These are phyloP conservation scores for Sporothrix pseudoabietina DNA, from an alignment of 2,329 filamentous ascomycete species.

Conservation along the genomic window DNA sequence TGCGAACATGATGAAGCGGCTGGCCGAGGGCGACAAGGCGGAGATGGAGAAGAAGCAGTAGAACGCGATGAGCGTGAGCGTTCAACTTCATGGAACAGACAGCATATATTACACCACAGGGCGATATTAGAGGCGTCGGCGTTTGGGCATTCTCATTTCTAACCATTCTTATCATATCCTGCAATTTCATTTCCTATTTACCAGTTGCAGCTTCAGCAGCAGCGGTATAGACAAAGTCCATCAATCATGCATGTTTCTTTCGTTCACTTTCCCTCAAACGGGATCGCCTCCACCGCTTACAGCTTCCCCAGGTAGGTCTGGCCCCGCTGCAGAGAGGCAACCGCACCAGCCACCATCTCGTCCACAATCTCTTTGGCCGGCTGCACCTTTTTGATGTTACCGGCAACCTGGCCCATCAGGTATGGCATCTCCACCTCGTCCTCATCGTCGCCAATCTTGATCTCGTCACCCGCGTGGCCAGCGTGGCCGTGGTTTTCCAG, in stretches of 20 bases:
- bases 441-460: constrained; percentile 44
- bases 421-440: constrained; percentile 84
- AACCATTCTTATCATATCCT: neutral
- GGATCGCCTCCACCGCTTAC: neutral
- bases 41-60: constrained; percentile 4
- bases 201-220: neutral
- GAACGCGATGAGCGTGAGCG: neutral
- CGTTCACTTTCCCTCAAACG: neutral
- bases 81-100: neutral
- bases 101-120: neutral
- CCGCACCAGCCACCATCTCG: constrained; percentile 83
- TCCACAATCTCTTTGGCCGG: constrained; percentile 83
- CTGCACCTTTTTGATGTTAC: constrained; percentile 73
- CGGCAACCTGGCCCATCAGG: constrained; percentile 92
- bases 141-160: constrained; percentile 12
- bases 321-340: constrained; percentile 65
- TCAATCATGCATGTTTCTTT: neutral
- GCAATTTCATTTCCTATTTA: constrained; percentile 5
- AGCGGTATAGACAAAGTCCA: constrained; percentile 9
- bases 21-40: constrained; percentile 38
- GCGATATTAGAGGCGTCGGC: neutral
- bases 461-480: constrained; percentile 23
- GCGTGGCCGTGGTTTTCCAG: constrained; percentile 59
- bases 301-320: constrained; percentile 56
- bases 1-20: constrained; percentile 48